phyloP scores from a whole-genome alignment of 768 basidiomycete species.

The Agaricus sinodeliciosus region DNA sequence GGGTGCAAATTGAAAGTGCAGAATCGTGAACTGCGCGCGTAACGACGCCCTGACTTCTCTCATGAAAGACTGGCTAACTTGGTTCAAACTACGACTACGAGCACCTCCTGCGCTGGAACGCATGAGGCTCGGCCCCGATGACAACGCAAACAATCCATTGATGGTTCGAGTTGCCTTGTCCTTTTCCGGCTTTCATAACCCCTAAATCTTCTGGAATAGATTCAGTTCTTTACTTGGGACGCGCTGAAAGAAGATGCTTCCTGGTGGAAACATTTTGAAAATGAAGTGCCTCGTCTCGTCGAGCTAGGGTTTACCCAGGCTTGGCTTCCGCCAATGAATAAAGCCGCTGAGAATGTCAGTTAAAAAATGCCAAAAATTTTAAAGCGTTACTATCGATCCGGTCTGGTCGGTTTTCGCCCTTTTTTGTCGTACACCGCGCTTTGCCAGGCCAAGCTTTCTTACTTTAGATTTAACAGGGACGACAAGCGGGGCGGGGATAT shows the following conservation, averaged over 20 bases:
- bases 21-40: too few species aligned
- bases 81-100: not conserved
- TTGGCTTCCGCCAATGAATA: conserved; percentile 83
- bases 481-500: conserved; percentile 68
- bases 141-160: conserved; percentile 44
- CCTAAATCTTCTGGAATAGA: conserved; percentile 25
- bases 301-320: conserved; percentile 71
- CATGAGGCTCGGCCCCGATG: conserved; percentile 58
- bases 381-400: not conserved
- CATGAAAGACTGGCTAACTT: conserved; percentile 13
- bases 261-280: conserved; percentile 78
- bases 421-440: too few species aligned
- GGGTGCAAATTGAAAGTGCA: not conserved
- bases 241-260: conserved; percentile 46
- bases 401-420: too few species aligned
- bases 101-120: conserved; percentile 37
- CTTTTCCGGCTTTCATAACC: not conserved
- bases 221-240: conserved; percentile 89
- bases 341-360: conserved; percentile 57
- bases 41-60: not conserved
- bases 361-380: not conserved
- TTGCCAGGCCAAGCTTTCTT: too few species aligned
- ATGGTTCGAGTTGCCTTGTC: conserved; percentile 47
- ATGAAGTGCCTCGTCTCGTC: conserved; percentile 54
- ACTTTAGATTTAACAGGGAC: conserved; percentile 2